These are phyloP conservation scores for Fragaria vesca DNA, from an alignment of 306 rosid genomes.

Conservation along the genomic window DNA sequence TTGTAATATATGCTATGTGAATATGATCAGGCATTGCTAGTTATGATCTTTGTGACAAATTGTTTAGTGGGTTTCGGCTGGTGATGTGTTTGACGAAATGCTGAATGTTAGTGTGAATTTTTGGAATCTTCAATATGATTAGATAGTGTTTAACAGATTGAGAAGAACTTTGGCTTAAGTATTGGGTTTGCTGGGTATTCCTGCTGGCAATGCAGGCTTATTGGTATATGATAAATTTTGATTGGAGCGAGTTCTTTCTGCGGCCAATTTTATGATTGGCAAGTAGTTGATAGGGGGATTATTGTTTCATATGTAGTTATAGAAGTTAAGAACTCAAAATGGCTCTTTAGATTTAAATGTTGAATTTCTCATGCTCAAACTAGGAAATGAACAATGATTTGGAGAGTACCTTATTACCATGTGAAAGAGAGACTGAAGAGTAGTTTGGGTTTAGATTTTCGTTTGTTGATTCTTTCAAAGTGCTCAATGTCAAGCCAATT, in stretches of 20 bases:
- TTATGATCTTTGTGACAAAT: neutral
- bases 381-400: neutral
- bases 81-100: conserved; percentile 54
- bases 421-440: neutral
- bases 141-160: neutral
- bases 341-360: too few relatives aligned
- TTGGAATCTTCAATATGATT: conserved; percentile 3
- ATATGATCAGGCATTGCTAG: neutral
- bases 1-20: neutral
- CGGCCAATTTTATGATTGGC: neutral
- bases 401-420: neutral
- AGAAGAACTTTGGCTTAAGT: neutral
- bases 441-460: neutral
- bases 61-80: conserved; percentile 11
- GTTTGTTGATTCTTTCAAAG: neutral
- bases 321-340: neutral
- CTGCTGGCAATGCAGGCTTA: conserved; percentile 8
- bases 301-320: neutral
- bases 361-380: neutral
- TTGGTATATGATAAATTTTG: neutral
- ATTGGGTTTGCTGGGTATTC: neutral
- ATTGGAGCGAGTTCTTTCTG: neutral
- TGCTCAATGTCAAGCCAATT: neutral
- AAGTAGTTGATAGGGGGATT: neutral
- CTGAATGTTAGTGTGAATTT: conserved; percentile 2